A percentile compares a stretch with the other conserved stretches of the same genome.
phyloP scores from a whole-genome alignment of 139 green algal genomes.

The Coelastrella sp. region DNA sequence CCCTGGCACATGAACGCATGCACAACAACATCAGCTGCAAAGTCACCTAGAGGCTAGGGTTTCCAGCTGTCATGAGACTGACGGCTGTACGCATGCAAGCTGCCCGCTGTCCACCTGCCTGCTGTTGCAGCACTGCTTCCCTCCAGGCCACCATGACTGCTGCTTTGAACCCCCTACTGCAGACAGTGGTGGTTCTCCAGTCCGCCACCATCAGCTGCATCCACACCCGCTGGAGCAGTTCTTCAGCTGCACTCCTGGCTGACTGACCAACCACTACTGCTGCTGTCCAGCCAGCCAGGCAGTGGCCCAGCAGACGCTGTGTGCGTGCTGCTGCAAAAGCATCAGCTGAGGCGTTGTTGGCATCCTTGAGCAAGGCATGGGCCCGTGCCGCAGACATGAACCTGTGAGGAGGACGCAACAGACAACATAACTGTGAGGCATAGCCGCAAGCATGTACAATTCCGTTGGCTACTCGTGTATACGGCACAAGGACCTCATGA shows the following conservation, averaged over 20 bases:
- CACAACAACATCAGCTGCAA: too few species aligned
- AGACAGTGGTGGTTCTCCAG: not conserved
- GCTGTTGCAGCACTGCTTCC: not conserved
- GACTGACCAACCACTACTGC: conserved; percentile 24
- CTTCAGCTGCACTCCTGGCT: not conserved
- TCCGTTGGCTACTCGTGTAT: too few species aligned
- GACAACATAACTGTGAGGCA: not conserved
- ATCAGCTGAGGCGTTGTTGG: not conserved
- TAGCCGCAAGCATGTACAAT: too few species aligned
- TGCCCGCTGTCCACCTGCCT: not conserved
- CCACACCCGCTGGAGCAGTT: conserved; percentile 30
- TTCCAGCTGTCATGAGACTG: not conserved
- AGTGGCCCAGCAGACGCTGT: conserved; percentile 34
- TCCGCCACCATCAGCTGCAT: not conserved
- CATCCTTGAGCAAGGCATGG: conserved; percentile 3
- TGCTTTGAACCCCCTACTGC: not conserved
- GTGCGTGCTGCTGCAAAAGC: conserved; percentile 11
- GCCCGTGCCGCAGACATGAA: not conserved
- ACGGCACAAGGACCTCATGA: too few species aligned
- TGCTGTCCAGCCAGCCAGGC: conserved; percentile 25
- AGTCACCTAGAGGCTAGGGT: not conserved
- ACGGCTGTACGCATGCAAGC: not conserved
- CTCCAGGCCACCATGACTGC: not conserved
- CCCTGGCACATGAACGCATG: too few species aligned
- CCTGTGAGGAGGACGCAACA: not conserved